phyloP scores from a whole-genome alignment of 352 stramenopile species.

The Pythium brassicae region DNA sequence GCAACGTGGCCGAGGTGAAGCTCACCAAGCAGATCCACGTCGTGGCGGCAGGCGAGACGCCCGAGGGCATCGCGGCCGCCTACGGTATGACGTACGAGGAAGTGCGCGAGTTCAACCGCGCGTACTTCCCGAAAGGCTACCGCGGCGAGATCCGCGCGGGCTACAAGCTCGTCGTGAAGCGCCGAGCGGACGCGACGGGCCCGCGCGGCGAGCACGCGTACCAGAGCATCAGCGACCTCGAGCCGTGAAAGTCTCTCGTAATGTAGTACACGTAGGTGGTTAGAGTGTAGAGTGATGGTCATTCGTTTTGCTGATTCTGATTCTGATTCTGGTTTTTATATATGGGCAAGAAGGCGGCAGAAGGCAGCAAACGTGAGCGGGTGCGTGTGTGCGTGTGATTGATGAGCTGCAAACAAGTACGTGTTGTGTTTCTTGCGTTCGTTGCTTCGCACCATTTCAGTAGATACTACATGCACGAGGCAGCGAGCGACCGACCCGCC shows the following conservation, averaged over 20 bases:
- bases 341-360: too few species aligned
- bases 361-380: too few species aligned
- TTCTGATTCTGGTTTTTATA: too few species aligned
- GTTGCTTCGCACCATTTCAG: too few species aligned
- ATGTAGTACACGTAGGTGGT: too few species aligned
- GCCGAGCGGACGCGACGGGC: constrained; percentile 11
- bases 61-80: constrained; percentile 43
- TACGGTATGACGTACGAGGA: constrained; percentile 85
- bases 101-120: constrained; percentile 80
- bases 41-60: constrained; percentile 71
- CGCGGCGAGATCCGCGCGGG: constrained; percentile 69
- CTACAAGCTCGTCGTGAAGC: constrained; percentile 83
- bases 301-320: too few species aligned
- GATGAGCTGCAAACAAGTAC: too few species aligned
- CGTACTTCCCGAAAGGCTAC: constrained; percentile 85
- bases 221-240: constrained; percentile 14
- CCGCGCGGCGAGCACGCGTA: constrained; percentile 23
- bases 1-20: constrained; percentile 75
- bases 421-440: too few species aligned
- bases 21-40: constrained; percentile 86
- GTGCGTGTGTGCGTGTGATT: too few species aligned
- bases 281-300: constrained; percentile 1
- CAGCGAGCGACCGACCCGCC: too few species aligned
- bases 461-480: too few species aligned
- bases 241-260: background rate